Percentiles rank a stretch among this genome's conserved stretches.
These are phyloP conservation scores for Eucalyptus cloeziana DNA, from an alignment of 345 rosid species.

Conservation along the genomic window DNA sequence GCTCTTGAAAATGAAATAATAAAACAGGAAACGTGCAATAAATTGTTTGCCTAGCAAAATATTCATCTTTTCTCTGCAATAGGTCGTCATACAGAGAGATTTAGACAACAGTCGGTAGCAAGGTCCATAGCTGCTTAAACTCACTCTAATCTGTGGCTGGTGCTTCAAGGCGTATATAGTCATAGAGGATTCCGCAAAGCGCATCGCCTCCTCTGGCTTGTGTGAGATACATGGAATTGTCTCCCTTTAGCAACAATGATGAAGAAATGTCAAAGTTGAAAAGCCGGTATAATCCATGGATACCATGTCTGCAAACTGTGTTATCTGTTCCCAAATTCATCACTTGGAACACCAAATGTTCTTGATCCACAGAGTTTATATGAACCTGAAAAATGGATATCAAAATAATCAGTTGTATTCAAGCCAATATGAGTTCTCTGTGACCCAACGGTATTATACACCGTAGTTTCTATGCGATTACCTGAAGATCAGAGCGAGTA, in stretches of 20 bases:
- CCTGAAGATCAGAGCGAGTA: constrained; percentile 13
- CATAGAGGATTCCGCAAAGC: constrained; percentile 20
- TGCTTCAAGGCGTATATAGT: constrained; percentile 19
- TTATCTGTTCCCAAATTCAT: constrained; percentile 16
- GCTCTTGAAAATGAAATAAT: not conserved
- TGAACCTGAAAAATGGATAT: constrained; percentile 1
- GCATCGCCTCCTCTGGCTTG: constrained; percentile 16
- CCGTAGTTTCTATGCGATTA: not conserved
- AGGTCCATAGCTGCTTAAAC: not conserved
- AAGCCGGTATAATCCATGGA: constrained; percentile 14
- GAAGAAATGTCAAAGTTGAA: constrained; percentile 8
- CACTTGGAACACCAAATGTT: constrained; percentile 5
- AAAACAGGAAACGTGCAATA: not conserved
- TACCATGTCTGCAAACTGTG: constrained; percentile 20
- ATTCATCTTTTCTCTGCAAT: not conserved
- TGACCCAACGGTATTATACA: too few relatives aligned
- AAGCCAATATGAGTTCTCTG: not conserved
- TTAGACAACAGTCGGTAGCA: not conserved
- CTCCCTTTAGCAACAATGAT: constrained; percentile 7
- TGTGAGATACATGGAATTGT: constrained; percentile 12
- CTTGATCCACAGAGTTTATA: not conserved
- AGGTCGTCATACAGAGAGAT: not conserved
- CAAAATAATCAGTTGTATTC: not conserved
- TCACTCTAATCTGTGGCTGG: not conserved
- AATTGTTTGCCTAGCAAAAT: not conserved